A percentile compares a stretch with the other conserved stretches of the same genome.
Conservation (phyloP, 2,329 filamentous ascomycete genomes). For the Harringtonia lauricola region DNA sequence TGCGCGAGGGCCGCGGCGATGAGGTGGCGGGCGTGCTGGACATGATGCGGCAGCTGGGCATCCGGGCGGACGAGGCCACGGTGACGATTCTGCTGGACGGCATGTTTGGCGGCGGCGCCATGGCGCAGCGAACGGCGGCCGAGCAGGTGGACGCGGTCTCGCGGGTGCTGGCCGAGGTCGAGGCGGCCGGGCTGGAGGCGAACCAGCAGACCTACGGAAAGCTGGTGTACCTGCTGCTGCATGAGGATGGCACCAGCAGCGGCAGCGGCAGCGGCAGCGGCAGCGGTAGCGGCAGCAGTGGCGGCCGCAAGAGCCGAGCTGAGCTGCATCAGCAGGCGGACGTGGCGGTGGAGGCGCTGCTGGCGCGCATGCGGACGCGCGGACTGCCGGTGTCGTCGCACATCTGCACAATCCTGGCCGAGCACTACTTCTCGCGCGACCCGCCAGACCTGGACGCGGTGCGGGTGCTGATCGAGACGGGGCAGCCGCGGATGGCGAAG, state of each 20-base stretch:
- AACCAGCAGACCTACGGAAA: conserved; percentile 57
- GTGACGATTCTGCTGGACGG: conserved; percentile 63
- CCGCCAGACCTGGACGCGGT: conserved; percentile 51
- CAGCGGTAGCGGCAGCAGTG: not conserved
- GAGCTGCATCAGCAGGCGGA: conserved; percentile 21
- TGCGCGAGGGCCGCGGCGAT: conserved; percentile 34
- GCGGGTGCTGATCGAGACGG: conserved; percentile 48
- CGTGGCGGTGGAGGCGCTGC: conserved; percentile 45
- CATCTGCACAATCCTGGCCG: conserved; percentile 65
- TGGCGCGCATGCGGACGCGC: conserved; percentile 47
- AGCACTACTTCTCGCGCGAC: conserved; percentile 49
- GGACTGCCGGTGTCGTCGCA: conserved; percentile 46
- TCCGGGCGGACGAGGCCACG: conserved; percentile 55
- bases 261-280: not conserved
- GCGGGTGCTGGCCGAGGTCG: conserved; percentile 46
- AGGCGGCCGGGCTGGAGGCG: conserved; percentile 41
- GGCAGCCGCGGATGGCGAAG: not conserved
- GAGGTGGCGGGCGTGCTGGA: conserved; percentile 42
- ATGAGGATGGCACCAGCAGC: conserved; percentile 20
- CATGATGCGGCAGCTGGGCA: conserved; percentile 43
- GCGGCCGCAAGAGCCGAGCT: not conserved
- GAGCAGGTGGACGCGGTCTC: conserved; percentile 24
- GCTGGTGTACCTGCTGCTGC: conserved; percentile 54
- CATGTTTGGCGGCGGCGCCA: conserved; percentile 31
- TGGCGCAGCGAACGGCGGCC: conserved; percentile 15